Conservation (phyloP, 225 moss, liverwort and hornwort genomes). For the Pleurozium schreberi region DNA sequence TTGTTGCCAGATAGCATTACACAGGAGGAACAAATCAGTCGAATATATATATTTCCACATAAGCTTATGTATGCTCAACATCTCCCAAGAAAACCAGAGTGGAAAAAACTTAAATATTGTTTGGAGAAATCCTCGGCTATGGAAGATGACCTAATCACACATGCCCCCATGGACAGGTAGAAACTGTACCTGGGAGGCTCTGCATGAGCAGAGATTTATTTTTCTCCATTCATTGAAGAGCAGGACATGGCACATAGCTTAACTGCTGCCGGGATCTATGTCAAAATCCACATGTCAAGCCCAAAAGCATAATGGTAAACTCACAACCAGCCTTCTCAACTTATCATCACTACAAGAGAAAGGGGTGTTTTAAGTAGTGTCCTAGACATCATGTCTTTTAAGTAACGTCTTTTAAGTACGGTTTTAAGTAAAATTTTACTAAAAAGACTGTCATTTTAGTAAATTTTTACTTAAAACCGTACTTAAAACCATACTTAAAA, state of each 20-base stretch:
- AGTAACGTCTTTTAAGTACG: too few species aligned
- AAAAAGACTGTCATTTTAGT: too few species aligned
- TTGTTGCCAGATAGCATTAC: background rate
- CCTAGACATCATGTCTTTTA: too few species aligned
- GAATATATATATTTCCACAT: too few species aligned
- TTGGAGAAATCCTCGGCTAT: background rate
- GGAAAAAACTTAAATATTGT: background rate
- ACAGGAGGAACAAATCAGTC: background rate
- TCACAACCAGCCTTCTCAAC: background rate
- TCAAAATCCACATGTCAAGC: background rate
- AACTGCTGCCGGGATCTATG: conserved; percentile 59
- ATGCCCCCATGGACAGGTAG: background rate
- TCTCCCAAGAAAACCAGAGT: too few species aligned
- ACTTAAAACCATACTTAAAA: too few species aligned
- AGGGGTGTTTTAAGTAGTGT: too few species aligned
- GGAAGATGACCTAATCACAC: background rate
- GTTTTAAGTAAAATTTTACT: too few species aligned
- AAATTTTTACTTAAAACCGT: too few species aligned
- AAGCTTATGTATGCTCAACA: too few species aligned
- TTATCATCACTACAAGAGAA: too few species aligned
- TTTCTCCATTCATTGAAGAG: conserved; percentile 10
- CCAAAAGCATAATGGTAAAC: background rate
- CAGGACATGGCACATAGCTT: conserved; percentile 53
- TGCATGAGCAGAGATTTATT: conserved; percentile 49
- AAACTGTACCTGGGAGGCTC: conserved; percentile 53